phyloP scores from a whole-genome alignment of 495 filamentous ascomycete genomes.

The Penicillium herquei region DNA sequence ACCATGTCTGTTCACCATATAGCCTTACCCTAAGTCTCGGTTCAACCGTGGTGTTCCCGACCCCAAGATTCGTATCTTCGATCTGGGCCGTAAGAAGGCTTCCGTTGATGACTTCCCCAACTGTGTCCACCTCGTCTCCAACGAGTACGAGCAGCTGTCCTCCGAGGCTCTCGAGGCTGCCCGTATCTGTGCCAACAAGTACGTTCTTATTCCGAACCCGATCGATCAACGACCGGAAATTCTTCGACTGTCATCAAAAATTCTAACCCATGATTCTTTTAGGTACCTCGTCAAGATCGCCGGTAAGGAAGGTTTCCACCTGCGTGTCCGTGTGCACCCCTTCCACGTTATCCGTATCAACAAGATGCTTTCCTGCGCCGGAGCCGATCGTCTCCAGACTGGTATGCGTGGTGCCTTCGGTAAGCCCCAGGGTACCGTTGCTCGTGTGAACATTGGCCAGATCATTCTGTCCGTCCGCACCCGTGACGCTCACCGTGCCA shows the following conservation, averaged over 20 bases:
- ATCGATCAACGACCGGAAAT: neutral
- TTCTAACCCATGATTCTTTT: slow-evolving; percentile 7
- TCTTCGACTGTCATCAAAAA: neutral
- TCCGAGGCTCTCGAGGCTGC: slow-evolving; percentile 98
- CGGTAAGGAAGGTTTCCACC: slow-evolving; percentile 99
- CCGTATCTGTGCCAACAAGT: slow-evolving; percentile 99
- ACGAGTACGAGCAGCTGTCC: slow-evolving; percentile 98
- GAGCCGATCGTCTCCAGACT: slow-evolving; percentile 99
- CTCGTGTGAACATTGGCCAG: slow-evolving; percentile 99
- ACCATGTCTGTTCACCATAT: slow-evolving; percentile 20
- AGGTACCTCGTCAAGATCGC: slow-evolving; percentile 93
- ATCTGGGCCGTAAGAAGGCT: slow-evolving; percentile 98
- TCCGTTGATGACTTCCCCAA: slow-evolving; percentile 97
- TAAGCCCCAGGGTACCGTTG: slow-evolving; percentile 96
- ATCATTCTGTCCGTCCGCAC: slow-evolving; percentile 95
- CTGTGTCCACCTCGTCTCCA: slow-evolving; percentile 98
- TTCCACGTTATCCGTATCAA: slow-evolving; percentile 99
- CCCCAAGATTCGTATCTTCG: slow-evolving; percentile 99
- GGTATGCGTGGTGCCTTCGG: slow-evolving; percentile 99
- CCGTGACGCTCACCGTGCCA: slow-evolving; percentile 84
- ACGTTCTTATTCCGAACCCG: slow-evolving; percentile 22
- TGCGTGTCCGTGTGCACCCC: slow-evolving; percentile 96
- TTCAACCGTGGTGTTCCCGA: slow-evolving; percentile 99
- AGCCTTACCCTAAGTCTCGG: slow-evolving; percentile 99
- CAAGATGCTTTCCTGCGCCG: slow-evolving; percentile 99